Base-by-base conservation (phyloP, 1,139 yeast species). In the Protomyces inouyei region DNA sequence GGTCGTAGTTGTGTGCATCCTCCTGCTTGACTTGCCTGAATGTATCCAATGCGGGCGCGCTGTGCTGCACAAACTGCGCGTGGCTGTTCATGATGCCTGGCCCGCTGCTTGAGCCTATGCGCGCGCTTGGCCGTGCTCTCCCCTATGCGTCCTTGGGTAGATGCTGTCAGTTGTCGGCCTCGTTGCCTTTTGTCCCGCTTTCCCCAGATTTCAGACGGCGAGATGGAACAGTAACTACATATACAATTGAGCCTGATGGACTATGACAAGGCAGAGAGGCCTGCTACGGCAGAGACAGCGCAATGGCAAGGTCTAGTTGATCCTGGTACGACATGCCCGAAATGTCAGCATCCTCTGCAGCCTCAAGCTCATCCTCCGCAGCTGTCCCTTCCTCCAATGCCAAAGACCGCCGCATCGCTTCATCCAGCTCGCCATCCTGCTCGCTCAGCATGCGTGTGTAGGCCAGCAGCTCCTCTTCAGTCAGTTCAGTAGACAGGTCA, bases 401-500 rank as follows among this genome's bases (percentile, higher is more conserved):
- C 21, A 43, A 18, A n/a, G 48, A 43, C 23, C 14, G 23, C 4
- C 48, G 48, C 21, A 43, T 12, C 8, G 48, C 48, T 16, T n/a
- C 48, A 18, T 43, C 48, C 48, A 43, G 12, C 12, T 43, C 48
- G 16, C 48, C 48, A 18, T 43, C 48, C 3, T 43, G 48, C 23
- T 16, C 25, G 18, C 48, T 43, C 48, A 43, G 14, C 36, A 57
- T 25, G 16, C 48, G 45, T 12, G 21, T 54, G 23, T 57, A 57
- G 18, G 61, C 52, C 3, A 57, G 32, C 25, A 57, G 16, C 23
- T 57, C 61, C 21, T 35, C 55, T 5, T 57, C 61, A 1, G 37
- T 51, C 61, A 57, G 25, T 32, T 57, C 55, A 6, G 10, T 35
- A 12, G 55, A 45, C 37, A 57, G 23, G 16, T 25, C 55, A 14